phyloP scores from a whole-genome alignment of 441 rosid genomes.

The Gossypium davidsonii region DNA sequence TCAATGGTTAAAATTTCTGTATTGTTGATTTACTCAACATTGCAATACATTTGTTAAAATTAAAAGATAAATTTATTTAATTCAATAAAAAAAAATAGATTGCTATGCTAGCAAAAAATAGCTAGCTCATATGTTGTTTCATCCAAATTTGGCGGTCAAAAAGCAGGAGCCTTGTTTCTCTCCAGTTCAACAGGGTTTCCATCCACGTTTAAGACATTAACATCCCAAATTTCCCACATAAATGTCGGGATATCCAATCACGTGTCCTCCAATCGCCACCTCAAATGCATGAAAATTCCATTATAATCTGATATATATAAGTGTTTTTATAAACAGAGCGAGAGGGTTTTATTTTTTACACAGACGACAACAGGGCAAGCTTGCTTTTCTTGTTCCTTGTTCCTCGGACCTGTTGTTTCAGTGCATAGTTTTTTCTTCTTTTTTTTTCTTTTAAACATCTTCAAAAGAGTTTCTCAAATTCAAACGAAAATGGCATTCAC shows the following conservation, averaged over 20 bases:
- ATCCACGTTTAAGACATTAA: constrained; percentile 26
- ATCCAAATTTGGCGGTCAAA: constrained; percentile 31
- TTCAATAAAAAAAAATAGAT: too few species aligned
- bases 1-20: too few species aligned
- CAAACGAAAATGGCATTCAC: constrained; percentile 59
- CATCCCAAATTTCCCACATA: constrained; percentile 25
- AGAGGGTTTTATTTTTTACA: constrained; percentile 24
- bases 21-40: too few species aligned
- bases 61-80: too few species aligned
- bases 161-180: constrained; percentile 40
- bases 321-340: constrained; percentile 26
- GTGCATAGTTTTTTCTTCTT: neutral
- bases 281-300: too few species aligned
- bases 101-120: neutral
- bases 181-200: constrained; percentile 30
- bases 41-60: too few species aligned
- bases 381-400: neutral
- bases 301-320: constrained; percentile 16
- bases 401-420: constrained; percentile 20
- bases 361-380: constrained; percentile 18
- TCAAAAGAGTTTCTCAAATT: constrained; percentile 8
- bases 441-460: neutral
- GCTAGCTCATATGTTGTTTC: neutral
- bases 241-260: constrained; percentile 43
- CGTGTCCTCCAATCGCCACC: constrained; percentile 14